Percentiles rank a stretch among this genome's conserved stretches.
Conservation (phyloP, 1,284 basidiomycete genomes). For the Waitea zeae region DNA sequence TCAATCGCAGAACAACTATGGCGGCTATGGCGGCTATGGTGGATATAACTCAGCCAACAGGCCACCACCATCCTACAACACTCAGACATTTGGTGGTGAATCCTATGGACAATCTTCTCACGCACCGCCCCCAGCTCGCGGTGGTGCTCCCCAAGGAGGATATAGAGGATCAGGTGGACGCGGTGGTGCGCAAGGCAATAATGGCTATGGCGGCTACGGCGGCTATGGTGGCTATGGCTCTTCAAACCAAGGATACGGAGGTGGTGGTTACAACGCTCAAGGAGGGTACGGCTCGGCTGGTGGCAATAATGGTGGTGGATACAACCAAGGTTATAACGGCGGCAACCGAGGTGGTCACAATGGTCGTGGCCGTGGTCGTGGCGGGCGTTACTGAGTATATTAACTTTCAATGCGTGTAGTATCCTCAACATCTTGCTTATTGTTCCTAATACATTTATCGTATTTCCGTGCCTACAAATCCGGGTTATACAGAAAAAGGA, state of each 20-base stretch:
- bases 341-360: conserved; percentile 12
- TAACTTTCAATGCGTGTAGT: not conserved
- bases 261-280: conserved; percentile 6
- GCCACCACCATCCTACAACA: conserved; percentile 1
- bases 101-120: not conserved
- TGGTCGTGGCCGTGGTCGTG: conserved; percentile 24
- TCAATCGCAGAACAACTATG: not conserved
- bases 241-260: conserved; percentile 14
- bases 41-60: not conserved
- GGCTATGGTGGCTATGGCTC: conserved; percentile 7
- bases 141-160: not conserved
- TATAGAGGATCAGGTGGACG: conserved; percentile 5
- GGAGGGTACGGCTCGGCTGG: conserved; percentile 9
- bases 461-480: too few species aligned
- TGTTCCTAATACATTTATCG: not conserved
- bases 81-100: not conserved
- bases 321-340: conserved; percentile 5
- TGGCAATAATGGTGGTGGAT: conserved; percentile 9
- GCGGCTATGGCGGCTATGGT: conserved; percentile 1
- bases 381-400: conserved; percentile 18
- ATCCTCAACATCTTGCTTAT: too few species aligned
- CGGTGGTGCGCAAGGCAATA: conserved; percentile 8
- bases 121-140: not conserved
- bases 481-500: too few species aligned
- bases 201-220: conserved; percentile 8